Evolutionary conservation across 495 filamentous ascomycete genomes (phyloP), one percentile per base, ranked within the genome.

Genomic region (Penicillium canariense): DNA sequence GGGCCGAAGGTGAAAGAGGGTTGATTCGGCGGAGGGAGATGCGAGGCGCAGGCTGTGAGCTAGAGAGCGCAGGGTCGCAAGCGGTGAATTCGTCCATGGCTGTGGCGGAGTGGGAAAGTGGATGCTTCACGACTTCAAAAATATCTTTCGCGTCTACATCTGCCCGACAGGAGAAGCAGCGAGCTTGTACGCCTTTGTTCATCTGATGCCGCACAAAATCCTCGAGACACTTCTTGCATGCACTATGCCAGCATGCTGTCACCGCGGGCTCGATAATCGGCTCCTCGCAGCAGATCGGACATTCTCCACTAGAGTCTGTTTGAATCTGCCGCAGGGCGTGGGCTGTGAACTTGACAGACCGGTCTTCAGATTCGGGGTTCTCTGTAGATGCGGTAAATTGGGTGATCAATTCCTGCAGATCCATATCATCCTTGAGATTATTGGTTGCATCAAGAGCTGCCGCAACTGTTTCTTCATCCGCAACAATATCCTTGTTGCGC

Each of bases 171-270:
- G 87, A 89, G 71, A 96, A 96, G 63, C 94, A 98, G 27, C 84
- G 78, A 9, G 94, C 86, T 0, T 87, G 53, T 51, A 87, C 79
- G 26, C 86, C 83, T 60, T 86, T 89, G 57, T 89, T 83, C 28
- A 80, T 87, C 60, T 96, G 88, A 67, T 96, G 90, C 56, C 84
- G 83, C 55, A 98, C 91, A 63, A 91, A 96, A 60, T 91, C 84
- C 4, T 89, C 71, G 22, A 96, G 77, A 61, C 94, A 98, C 40
- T 89, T 84, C 70, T 94, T 96, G 78, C 94, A 98, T 2, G 94
- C 92, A 20, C 88, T 90, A 69, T 98, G 94, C 89, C 93, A 97
- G 71, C 94, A 98, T 0, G 90, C 88, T 0, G 94, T 96, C 1
- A 98, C 93, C 1, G 89, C 86, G 53, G 95, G 92, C 39, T 96